Base-by-base conservation (phyloP, 495 filamentous ascomycete species). In the Immersiella caudata region DNA sequence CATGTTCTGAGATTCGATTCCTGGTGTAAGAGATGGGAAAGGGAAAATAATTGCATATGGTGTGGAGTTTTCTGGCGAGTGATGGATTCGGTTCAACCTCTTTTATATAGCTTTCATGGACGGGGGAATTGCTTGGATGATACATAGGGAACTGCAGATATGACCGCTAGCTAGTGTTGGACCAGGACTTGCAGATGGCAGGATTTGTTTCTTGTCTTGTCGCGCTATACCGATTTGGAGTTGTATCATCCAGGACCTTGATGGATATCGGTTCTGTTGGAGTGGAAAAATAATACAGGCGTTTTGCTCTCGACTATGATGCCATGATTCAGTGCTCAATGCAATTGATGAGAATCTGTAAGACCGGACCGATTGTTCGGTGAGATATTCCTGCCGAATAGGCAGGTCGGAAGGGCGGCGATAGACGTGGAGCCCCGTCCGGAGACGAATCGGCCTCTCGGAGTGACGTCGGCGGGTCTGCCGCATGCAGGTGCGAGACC, bases 41-140 rank as follows among this genome's bases (percentile, higher is more conserved):
- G 36, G 36, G 21, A 62, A 62, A 62, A 62, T 62, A 62, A 49
- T 62, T 62, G 60, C 60, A 62, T 62, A 36, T 50, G 8, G 1
- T 2, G 54, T 21, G 60, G 60, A 46, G 60, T 62, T 62, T 62
- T 50, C 25, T 49, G 36, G 36, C 40, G 33, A 26, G 20, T 62
- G 60, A 46, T 50, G 60, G 33, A 26, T 62, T 49, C 33, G 54
- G 54, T 57, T 57, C 54, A 57, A 14, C 14, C 54, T 25, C 22
- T 57, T 24, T 14, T 57, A 46, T 46, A 46, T 16, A 33, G 29
- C 29, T 26, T 24, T 5, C 54, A 24, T 26, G 54, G 21, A 16
- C 26, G 54, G 20, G 20, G 22, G 54, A 21, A 25, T 21, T 24
- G 25, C 16, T 26, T 57, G 54, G 40, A 12, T 46, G 40, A 46